Evolutionary conservation across 805 yeast genomes (phyloP).

Genomic region (Wickerhamiella shivajii): DNA sequence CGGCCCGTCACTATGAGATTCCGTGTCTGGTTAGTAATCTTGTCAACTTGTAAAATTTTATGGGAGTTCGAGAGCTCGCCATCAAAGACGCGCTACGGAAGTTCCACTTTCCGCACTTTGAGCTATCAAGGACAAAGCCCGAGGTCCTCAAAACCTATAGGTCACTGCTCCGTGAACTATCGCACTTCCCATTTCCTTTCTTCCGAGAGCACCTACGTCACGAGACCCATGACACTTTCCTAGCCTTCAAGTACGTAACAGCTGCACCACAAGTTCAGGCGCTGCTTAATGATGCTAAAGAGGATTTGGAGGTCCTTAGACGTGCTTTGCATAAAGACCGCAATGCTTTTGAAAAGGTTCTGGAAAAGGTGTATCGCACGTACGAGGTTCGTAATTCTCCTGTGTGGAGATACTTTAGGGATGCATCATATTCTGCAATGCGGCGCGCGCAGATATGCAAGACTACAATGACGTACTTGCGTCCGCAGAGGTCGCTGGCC

Average conservation of each 20-base stretch:
- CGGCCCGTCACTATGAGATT: too few relatives aligned
- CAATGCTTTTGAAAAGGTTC: slow-evolving; percentile 10
- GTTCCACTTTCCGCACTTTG: too few relatives aligned
- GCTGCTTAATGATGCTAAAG: slow-evolving; percentile 10
- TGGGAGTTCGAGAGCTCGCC: too few relatives aligned
- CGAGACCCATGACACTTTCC: slow-evolving; percentile 10
- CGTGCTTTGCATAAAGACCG: slow-evolving; percentile 8
- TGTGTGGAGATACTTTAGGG: slow-evolving; percentile 7
- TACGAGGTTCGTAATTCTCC: slow-evolving; percentile 13
- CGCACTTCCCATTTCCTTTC: slow-evolving; percentile 1
- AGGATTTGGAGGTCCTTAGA: slow-evolving; percentile 9
- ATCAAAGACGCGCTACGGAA: too few relatives aligned
- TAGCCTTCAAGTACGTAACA: slow-evolving; percentile 15
- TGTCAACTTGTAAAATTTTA: too few relatives aligned
- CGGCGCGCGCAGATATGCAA: background rate
- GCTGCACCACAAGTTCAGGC: slow-evolving; percentile 9
- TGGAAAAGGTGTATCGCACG: slow-evolving; percentile 12
- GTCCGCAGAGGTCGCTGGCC: slow-evolving; percentile 1
- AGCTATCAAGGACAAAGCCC: too few relatives aligned
- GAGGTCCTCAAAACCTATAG: background rate
- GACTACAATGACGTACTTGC: background rate
- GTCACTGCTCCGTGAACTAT: background rate
- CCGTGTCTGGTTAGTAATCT: too few relatives aligned
- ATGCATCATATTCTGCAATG: background rate
- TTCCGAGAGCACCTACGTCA: slow-evolving; percentile 5